These are phyloP conservation scores for Chaetomium strumarium DNA, from an alignment of 2,329 filamentous ascomycete genomes.

Conservation along the genomic window DNA sequence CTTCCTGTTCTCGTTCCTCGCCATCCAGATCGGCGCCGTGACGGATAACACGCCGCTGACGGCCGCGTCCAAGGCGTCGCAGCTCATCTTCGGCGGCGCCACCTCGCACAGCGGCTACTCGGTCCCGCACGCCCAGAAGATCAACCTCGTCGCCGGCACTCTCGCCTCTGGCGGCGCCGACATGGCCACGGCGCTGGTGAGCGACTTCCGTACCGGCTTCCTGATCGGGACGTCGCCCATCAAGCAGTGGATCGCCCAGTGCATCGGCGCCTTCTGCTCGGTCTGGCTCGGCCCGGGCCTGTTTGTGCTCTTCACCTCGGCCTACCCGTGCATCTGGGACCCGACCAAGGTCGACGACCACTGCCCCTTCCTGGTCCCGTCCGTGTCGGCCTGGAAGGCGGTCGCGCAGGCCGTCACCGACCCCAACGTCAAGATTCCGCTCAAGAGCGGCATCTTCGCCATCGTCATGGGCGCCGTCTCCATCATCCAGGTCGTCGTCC, in stretches of 20 bases:
- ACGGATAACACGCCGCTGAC: constrained; percentile 60
- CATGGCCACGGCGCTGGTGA: constrained; percentile 48
- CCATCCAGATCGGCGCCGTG: constrained; percentile 55
- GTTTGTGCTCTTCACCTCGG: constrained; percentile 61
- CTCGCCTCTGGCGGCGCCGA: constrained; percentile 52
- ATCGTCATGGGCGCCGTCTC: constrained; percentile 49
- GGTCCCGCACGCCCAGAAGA: constrained; percentile 48
- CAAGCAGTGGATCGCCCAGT: constrained; percentile 62
- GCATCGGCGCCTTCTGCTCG: constrained; percentile 55
- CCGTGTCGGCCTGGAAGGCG: constrained; percentile 60
- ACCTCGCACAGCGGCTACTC: constrained; percentile 49
- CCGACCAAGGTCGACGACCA: constrained; percentile 29
- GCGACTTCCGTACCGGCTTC: constrained; percentile 64
- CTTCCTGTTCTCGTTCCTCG: constrained; percentile 57
- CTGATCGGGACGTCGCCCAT: constrained; percentile 58
- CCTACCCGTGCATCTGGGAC: constrained; percentile 60
- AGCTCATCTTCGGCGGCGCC: constrained; percentile 61
- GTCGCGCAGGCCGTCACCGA: constrained; percentile 58
- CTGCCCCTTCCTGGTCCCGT: constrained; percentile 58
- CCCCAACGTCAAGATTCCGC: constrained; percentile 49
- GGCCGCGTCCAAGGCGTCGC: constrained; percentile 61
- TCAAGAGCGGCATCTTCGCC: constrained; percentile 50
- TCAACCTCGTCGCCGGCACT: constrained; percentile 60
- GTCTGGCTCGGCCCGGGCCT: constrained; percentile 61
- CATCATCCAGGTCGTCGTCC: constrained; percentile 45